Base-by-base conservation (phyloP, 1,284 basidiomycete genomes). In the Chalciporus sp. region DNA sequence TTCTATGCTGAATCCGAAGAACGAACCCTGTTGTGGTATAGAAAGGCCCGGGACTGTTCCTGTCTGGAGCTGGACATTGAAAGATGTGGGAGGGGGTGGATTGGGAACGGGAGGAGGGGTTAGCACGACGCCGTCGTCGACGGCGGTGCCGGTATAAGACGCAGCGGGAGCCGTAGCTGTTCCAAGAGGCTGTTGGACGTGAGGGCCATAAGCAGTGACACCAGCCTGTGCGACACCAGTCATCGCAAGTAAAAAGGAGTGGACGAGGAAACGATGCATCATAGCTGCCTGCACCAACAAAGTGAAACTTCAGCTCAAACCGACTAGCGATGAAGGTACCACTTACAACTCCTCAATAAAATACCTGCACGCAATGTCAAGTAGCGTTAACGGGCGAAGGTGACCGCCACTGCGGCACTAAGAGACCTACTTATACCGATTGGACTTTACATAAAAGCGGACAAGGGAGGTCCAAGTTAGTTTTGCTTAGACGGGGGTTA, bases 1-100 rank as follows among this genome's bases (percentile, higher is more conserved):
- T 60, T 84, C 82, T 55, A 84, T 73, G n/a, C 77, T 80, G 61
- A 83, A 81, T 2, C 82, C 82, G 17, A 79, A 67, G 56, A 83
- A 83, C 56, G 77, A 81, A 1, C 86, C 86, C 39, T 72, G 71
- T 59, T 84, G 81, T 7, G 74, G 71, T 31, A 86, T 84, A 2
- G 80, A 84, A 4, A 81, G 66, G 1, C 74, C 75, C 1, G 61
- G 55, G 37, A 77, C 74, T 3, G 68, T 73, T 19, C 71, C 74
- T 26, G 65, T 72, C 42, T 72, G 64, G 16, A 83, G 62, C 50
- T 75, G 71, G 12, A 82, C 62, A 16, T 61, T 58, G 61, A 84
- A 79, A 31, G 72, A 62, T 3, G 64, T 76, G 3, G 70, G 63
- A 28, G 77, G 67, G 12, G 69, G 60, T 17, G 75, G 74, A 51